Conservation (phyloP, 148 eudicot genomes). For the Camellia lanceoleosa region DNA sequence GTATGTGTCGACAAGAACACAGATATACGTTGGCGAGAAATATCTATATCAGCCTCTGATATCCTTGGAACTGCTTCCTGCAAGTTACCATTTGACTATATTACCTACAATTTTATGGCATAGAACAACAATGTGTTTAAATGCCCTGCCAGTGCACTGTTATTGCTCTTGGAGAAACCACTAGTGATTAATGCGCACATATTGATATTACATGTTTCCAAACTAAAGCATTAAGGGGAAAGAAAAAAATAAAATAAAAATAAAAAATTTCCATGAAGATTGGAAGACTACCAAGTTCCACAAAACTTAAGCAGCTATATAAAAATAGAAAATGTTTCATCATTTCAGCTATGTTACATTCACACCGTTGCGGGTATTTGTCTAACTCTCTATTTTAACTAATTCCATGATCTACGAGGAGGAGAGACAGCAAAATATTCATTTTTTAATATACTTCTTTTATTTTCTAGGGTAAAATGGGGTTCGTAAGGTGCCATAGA, state of each 20-base stretch:
- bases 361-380: too few relatives aligned
- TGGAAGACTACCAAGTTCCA: constrained; percentile 1
- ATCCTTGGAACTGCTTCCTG: constrained; percentile 52
- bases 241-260: neutral
- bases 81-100: constrained; percentile 4
- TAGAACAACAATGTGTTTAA: neutral
- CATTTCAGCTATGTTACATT: too few relatives aligned
- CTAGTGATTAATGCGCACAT: neutral
- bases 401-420: too few relatives aligned
- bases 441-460: too few relatives aligned
- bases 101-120: neutral
- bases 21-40: constrained; percentile 80
- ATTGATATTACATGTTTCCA: neutral
- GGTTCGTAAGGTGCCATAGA: too few relatives aligned
- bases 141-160: neutral
- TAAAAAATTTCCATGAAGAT: neutral
- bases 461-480: too few relatives aligned
- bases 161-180: constrained; percentile 4
- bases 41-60: constrained; percentile 64
- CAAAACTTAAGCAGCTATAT: neutral
- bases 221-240: neutral
- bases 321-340: neutral
- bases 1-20: constrained; percentile 71
- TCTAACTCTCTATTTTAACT: too few relatives aligned
- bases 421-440: too few relatives aligned